Evolutionary conservation across 768 basidiomycete genomes (phyloP), one percentile per base, ranked within the genome.

Genomic region (Kwoniella mangroviensis): DNA sequence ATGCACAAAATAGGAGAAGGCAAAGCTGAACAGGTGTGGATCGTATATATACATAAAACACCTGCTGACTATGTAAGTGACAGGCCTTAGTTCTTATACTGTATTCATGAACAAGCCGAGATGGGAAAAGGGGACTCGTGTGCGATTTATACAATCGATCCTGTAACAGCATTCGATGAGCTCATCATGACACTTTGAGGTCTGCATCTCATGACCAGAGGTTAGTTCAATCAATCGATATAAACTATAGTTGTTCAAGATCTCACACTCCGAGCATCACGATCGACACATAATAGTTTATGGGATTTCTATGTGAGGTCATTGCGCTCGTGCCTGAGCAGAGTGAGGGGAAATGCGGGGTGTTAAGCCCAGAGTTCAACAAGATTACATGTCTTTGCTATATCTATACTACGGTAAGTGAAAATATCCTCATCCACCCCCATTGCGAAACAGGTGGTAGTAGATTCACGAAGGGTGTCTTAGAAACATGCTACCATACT

Each of bases 251-350:
- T 34, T 7, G 34, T 34, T 13, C 45, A 49, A 49, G 45, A 49
- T 49, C 45, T 49, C 6, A 4, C 13, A 17, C 12, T 49, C 3
- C 45, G 12, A 15, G 12, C 13, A 15, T 49, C 45, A 49, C 45
- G 45, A 49, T 49, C 45, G 45, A 49, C 45, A 49, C 12, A 49
- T 0, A 6, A 43, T 6, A 49, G 45, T 49, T 49, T 49, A 49
- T 49, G 45, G 24, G 17, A 17, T 19, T 41, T 55, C n/a, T 26
- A 3, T 15, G 65, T 67, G 65, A 67, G 65, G 65, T 67, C 65
- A 67, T 67, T 17, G 22, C 28, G 26, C 42, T 52, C 56, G 65
- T 57, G 65, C 63, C 63, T 65, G 52, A 40, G 45, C 26, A 28
- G 26, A 28, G 10, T 40, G 9, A 28, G 34, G 58, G 56, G 21